Percentiles rank a stretch among this genome's conserved stretches.
These are phyloP conservation scores for Aegle marmelos DNA, from an alignment of 345 rosid species.

Conservation along the genomic window DNA sequence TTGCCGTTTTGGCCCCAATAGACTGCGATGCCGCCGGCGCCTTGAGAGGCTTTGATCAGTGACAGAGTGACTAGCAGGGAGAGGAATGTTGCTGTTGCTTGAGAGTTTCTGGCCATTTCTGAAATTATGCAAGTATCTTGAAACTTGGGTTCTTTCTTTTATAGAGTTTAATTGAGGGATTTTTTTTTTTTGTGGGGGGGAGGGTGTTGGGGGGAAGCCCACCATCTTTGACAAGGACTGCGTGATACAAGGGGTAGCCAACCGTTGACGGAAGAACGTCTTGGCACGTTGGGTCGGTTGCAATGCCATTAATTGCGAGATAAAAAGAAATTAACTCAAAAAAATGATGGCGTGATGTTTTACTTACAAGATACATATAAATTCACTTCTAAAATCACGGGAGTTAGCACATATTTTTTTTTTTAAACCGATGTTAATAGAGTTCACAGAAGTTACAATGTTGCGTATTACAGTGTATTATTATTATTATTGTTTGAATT, in stretches of 20 bases:
- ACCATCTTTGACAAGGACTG: background rate
- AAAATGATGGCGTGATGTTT: background rate
- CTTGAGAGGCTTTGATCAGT: constrained; percentile 7
- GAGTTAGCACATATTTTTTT: no score
- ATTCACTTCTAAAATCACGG: no score
- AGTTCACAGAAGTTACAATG: no score
- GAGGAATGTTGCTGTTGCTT: constrained; percentile 13
- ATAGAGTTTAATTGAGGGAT: background rate
- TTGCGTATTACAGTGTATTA: no score
- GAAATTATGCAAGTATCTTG: background rate
- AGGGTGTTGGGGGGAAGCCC: no score
- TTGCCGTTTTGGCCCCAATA: constrained; percentile 62
- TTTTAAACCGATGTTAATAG: no score
- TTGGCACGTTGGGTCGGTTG: background rate
- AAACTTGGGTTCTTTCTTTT: background rate
- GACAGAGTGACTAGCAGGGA: constrained; percentile 6
- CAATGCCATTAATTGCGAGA: background rate
- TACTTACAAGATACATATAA: no score
- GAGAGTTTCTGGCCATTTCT: background rate
- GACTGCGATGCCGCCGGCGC: constrained; percentile 30
- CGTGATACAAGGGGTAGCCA: background rate
- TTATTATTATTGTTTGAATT: no score
- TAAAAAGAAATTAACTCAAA: background rate
- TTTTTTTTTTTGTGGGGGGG: no score
- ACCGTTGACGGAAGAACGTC: background rate